Conservation (phyloP, 208 protist genomes). For the Phytomonas francai region DNA sequence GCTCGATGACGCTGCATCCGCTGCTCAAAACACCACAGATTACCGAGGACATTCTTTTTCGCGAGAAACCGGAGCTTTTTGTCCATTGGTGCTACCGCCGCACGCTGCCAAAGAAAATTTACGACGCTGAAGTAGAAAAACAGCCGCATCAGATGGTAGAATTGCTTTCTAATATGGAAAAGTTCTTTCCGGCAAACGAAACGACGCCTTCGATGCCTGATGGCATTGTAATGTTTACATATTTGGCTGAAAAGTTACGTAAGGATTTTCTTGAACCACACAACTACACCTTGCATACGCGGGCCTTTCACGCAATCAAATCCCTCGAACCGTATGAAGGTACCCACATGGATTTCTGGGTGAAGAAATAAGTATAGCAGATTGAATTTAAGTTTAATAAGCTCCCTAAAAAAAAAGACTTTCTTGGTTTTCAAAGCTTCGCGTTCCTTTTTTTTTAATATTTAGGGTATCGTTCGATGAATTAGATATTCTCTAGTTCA, state of each 20-base stretch:
- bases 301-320: conserved; percentile 34
- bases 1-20: conserved; percentile 31
- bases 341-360: conserved; percentile 55
- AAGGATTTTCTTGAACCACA: conserved; percentile 27
- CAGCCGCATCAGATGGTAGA: background rate
- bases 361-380: background rate
- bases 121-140: background rate
- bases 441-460: background rate
- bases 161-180: conserved; percentile 5
- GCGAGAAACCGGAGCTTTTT: conserved; percentile 19
- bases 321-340: conserved; percentile 36
- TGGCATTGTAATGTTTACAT: conserved; percentile 47
- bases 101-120: conserved; percentile 1
- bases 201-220: conserved; percentile 26
- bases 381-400: background rate
- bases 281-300: conserved; percentile 25
- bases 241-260: conserved; percentile 21
- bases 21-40: conserved; percentile 18
- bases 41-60: conserved; percentile 40
- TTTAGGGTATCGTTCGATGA: background rate
- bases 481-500: background rate
- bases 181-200: conserved; percentile 11
- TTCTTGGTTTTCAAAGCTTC: background rate
- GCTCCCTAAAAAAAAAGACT: background rate
- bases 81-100: conserved; percentile 54